Base-by-base conservation (phyloP, 2,329 filamentous ascomycete species). In the Fonsecaea nubica region DNA sequence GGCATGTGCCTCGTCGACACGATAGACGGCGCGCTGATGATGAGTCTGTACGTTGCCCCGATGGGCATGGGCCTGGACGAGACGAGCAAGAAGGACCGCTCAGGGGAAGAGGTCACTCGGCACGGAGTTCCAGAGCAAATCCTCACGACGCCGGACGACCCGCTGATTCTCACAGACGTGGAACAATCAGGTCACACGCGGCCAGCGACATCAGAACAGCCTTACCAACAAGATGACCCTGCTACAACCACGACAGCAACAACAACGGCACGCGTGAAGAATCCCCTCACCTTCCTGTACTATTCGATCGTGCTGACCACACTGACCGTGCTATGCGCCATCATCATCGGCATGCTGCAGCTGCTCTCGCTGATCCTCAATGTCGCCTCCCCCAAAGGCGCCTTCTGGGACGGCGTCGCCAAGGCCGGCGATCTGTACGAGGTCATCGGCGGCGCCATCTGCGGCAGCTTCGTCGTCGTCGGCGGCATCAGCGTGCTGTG, bases 1-100 rank as follows among this genome's bases (percentile, higher is more conserved):
- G 95, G 92, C 65, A 98, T 99, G 95, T 97, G 93, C 77, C 84
- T 98, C 25, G 83, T 98, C 5, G 95, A 98, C 78, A 97, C 93
- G 0, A 90, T 89, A 0, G 95, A 98, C 73, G 94, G 94, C 30
- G 94, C 94, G 0, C 84, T 97, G 21, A 98, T 98, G 93, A 93
- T 97, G 87, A 89, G 90, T 0, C 83, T 98, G 0, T 98, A 99
- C 79, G 93, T 93, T 38, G 80, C 81, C 64, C 80, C 80, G 1
- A 78, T 79, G 21, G 56, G 58, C 7, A 77, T 79, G 21, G 58
- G 61, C 5, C 66, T 61, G 6, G 71, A 75, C 13, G 72, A 72
- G 18, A 45, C 36, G 40, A 48, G 35, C 60, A 58, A 57, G n/a
- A 57, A 42, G 38, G 42, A 8, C 8, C 48, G 6, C 40, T 12